phyloP scores from a whole-genome alignment of 352 stramenopile species.

The Phytophthora quininea region DNA sequence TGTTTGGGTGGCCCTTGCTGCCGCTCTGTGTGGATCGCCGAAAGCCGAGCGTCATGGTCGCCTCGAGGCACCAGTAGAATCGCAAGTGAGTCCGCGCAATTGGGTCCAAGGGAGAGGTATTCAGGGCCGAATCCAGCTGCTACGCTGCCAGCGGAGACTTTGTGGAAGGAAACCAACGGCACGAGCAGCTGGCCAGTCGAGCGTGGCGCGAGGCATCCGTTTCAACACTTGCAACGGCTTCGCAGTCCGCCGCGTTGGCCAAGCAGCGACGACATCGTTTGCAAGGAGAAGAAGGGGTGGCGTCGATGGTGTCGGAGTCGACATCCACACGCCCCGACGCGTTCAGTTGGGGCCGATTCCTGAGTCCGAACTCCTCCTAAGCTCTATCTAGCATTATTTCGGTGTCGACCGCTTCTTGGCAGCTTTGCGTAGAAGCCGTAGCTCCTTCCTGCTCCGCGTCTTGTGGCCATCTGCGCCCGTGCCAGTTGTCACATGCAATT shows the following conservation, averaged over 20 bases:
- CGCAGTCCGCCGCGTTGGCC: too few relatives aligned
- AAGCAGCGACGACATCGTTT: neutral
- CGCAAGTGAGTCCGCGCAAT: constrained; percentile 1
- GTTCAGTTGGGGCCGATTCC: neutral
- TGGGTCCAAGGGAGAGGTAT: neutral
- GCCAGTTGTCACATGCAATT: constrained; percentile 29
- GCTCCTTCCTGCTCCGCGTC: constrained; percentile 55
- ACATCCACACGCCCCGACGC: neutral
- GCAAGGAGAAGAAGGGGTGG: neutral
- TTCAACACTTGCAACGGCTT: neutral
- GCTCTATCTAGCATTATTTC: constrained; percentile 22
- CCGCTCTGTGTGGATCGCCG: constrained; percentile 25
- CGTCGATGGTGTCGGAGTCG: too few relatives aligned
- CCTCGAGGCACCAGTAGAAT: neutral
- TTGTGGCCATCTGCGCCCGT: constrained; percentile 25
- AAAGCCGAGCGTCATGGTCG: constrained; percentile 1
- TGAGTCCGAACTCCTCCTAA: neutral
- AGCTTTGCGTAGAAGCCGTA: constrained; percentile 41
- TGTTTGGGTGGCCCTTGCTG: constrained; percentile 16
- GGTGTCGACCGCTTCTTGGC: constrained; percentile 13
- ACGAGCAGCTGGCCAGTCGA: constrained; percentile 1
- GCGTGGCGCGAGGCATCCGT: neutral
- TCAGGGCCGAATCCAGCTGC: neutral
- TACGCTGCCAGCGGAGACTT: neutral
- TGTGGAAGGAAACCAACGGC: neutral